These are phyloP conservation scores for Irpex sp. DNA, from an alignment of 1,284 basidiomycete genomes.

Conservation along the genomic window DNA sequence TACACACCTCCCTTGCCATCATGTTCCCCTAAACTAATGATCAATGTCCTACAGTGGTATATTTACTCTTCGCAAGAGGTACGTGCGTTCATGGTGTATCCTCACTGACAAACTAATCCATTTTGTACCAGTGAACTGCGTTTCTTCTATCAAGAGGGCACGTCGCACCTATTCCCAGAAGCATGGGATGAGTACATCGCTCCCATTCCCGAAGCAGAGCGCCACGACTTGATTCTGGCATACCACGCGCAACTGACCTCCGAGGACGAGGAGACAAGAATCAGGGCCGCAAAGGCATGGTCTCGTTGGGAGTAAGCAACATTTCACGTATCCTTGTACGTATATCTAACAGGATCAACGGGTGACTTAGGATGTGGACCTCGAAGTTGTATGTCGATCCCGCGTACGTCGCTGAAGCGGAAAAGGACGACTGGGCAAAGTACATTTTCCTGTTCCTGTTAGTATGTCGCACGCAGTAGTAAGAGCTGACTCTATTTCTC, in stretches of 20 bases:
- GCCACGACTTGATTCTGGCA: slow-evolving; percentile 76
- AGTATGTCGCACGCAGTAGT: neutral
- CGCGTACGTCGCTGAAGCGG: slow-evolving; percentile 66
- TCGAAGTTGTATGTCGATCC: slow-evolving; percentile 72
- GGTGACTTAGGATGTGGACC: too few relatives aligned
- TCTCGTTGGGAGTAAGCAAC: slow-evolving; percentile 80
- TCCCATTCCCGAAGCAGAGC: slow-evolving; percentile 78
- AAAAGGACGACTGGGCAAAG: slow-evolving; percentile 75
- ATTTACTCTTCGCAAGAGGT: slow-evolving; percentile 82
- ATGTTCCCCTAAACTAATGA: neutral
- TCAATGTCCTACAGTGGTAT: slow-evolving; percentile 58
- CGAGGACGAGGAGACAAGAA: slow-evolving; percentile 61
- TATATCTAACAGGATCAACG: neutral
- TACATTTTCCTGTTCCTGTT: slow-evolving; percentile 30
- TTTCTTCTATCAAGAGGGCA: slow-evolving; percentile 91
- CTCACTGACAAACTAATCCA: neutral
- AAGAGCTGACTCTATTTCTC: slow-evolving; percentile 2
- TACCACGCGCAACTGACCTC: slow-evolving; percentile 85
- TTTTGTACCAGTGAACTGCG: slow-evolving; percentile 62
- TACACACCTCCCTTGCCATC: slow-evolving; percentile 25
- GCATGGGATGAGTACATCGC: slow-evolving; percentile 84
- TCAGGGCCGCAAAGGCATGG: slow-evolving; percentile 84
- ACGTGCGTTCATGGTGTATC: neutral
- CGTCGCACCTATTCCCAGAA: slow-evolving; percentile 84
- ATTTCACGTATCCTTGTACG: neutral